These are phyloP conservation scores for Blastomyces silverae DNA, from an alignment of 2,329 filamentous ascomycete genomes.

Conservation along the genomic window DNA sequence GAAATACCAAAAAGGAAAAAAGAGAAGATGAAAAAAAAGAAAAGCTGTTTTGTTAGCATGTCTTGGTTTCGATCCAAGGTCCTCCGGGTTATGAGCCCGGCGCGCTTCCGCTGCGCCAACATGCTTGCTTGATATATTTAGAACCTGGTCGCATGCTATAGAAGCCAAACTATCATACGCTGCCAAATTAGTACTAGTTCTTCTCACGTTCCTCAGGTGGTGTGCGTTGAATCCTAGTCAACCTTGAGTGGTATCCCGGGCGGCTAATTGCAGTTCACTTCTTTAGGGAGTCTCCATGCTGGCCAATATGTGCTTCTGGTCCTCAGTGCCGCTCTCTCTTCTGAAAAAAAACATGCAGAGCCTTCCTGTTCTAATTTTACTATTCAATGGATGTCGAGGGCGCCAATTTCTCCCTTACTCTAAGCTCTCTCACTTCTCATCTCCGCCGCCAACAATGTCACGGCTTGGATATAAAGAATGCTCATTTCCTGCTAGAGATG, in stretches of 20 bases:
- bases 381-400: neutral
- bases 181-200: neutral
- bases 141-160: neutral
- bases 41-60: slow-evolving; percentile 14
- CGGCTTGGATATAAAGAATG: neutral
- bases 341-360: neutral
- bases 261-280: too few species aligned
- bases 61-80: slow-evolving; percentile 24
- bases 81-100: slow-evolving; percentile 37
- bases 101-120: slow-evolving; percentile 33
- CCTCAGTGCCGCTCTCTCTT: neutral
- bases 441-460: neutral
- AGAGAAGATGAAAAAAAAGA: slow-evolving; percentile 4
- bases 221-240: too few species aligned
- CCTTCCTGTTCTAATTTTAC: neutral
- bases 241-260: too few species aligned
- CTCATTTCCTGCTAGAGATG: neutral
- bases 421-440: slow-evolving; percentile 1
- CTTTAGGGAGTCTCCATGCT: neutral
- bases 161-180: neutral
- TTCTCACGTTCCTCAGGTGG: too few species aligned
- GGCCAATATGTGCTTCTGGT: neutral
- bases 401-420: neutral
- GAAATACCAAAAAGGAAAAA: neutral
- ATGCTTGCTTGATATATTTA: slow-evolving; percentile 20